These are phyloP conservation scores for Vigna mungo DNA, from an alignment of 306 rosid genomes.

Conservation along the genomic window DNA sequence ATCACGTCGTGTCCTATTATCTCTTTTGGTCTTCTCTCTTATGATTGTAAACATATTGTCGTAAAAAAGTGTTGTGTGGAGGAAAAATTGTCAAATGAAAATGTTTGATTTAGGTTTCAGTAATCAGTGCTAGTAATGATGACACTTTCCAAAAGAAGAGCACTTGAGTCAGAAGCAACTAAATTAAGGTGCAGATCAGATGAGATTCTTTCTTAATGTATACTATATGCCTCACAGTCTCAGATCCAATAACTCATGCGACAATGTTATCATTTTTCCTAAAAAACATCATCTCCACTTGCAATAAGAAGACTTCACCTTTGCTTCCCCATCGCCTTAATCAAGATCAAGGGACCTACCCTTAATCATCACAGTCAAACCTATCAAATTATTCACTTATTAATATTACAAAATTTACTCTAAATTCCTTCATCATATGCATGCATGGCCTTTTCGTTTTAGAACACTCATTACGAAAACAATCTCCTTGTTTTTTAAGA, in stretches of 20 bases:
- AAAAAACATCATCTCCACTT: not conserved
- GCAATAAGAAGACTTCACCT: constrained; percentile 9
- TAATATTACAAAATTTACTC: not conserved
- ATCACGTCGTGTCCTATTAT: too few relatives aligned
- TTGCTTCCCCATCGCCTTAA: constrained; percentile 5
- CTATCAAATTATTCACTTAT: constrained; percentile 5
- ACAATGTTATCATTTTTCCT: constrained; percentile 13
- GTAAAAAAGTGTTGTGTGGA: too few relatives aligned
- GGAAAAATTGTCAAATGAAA: not conserved
- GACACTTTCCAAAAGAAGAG: constrained; percentile 28
- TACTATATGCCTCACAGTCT: constrained; percentile 5
- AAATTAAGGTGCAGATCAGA: not conserved
- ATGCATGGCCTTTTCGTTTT: not conserved
- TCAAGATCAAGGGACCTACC: constrained; percentile 31
- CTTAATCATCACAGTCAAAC: constrained; percentile 22
- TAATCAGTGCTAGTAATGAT: not conserved
- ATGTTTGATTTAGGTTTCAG: not conserved
- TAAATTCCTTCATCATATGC: not conserved
- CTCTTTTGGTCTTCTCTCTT: too few relatives aligned
- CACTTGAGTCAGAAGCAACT: constrained; percentile 30
- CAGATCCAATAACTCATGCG: not conserved
- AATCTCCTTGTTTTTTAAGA: too few relatives aligned
- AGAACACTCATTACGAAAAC: too few relatives aligned
- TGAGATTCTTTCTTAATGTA: constrained; percentile 17
- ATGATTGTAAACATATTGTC: too few relatives aligned